A percentile compares a stretch with the other conserved stretches of the same genome.
Conservation (phyloP, 805 yeast genomes). For the Yamadazyma sp. region DNA sequence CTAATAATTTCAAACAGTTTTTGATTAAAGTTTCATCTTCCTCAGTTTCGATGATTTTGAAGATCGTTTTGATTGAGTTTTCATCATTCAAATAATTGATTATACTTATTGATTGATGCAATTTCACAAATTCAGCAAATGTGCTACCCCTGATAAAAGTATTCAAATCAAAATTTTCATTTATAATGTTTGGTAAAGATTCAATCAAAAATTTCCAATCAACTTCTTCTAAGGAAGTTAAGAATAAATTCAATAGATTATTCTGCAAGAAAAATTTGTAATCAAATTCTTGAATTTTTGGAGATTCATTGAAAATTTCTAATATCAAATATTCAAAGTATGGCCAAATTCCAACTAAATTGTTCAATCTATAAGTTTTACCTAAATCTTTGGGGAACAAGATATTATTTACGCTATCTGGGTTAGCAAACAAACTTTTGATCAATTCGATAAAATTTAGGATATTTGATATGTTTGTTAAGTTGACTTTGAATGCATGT, state of each 20-base stretch:
- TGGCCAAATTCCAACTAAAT: constrained; percentile 66
- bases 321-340: constrained; percentile 71
- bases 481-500: constrained; percentile 31
- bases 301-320: constrained; percentile 59
- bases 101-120: constrained; percentile 68
- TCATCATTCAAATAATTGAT: constrained; percentile 63
- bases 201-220: constrained; percentile 48
- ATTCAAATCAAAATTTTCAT: constrained; percentile 3
- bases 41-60: constrained; percentile 57
- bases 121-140: constrained; percentile 41
- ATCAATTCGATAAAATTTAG: constrained; percentile 61
- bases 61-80: constrained; percentile 52
- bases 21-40: constrained; percentile 37
- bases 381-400: constrained; percentile 69
- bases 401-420: constrained; percentile 12
- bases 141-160: constrained; percentile 14
- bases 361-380: constrained; percentile 44
- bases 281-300: constrained; percentile 27
- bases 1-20: constrained; percentile 22
- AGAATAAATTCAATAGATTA: constrained; percentile 50
- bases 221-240: constrained; percentile 30
- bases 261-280: constrained; percentile 49
- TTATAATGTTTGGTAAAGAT: constrained; percentile 2
- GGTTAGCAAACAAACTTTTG: constrained; percentile 37
- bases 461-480: constrained; percentile 50